Percentiles rank a stretch among this genome's conserved stretches.
Evolutionary conservation across 768 basidiomycete species (phyloP).

Genomic region (Hemileccinum rubropunctum): DNA sequence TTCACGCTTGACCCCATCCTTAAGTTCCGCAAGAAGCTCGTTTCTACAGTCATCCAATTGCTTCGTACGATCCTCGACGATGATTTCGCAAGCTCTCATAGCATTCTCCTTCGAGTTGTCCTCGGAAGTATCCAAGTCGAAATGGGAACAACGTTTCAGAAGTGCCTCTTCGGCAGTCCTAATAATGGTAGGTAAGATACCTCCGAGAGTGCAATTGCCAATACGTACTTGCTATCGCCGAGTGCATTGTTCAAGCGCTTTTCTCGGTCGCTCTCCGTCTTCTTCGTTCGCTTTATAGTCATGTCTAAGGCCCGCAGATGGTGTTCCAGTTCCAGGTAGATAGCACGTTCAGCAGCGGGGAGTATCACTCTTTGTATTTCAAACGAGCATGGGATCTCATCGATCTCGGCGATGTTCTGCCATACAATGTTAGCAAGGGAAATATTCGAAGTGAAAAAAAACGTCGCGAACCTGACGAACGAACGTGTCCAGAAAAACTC

Average conservation of each 20-base stretch:
- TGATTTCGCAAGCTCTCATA: slow-evolving; percentile 90
- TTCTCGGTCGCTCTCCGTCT: slow-evolving; percentile 76
- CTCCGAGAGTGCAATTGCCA: background rate
- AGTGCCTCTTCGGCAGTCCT: slow-evolving; percentile 91
- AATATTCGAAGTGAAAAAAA: background rate
- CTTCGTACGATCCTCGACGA: slow-evolving; percentile 74
- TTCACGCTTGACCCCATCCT: slow-evolving; percentile 65
- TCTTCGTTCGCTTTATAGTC: slow-evolving; percentile 66
- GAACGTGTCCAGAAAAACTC: slow-evolving; percentile 75
- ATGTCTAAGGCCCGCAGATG: slow-evolving; percentile 89
- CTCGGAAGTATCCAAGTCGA: slow-evolving; percentile 70
- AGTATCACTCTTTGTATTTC: slow-evolving; percentile 64
- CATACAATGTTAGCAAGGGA: slow-evolving; percentile 8
- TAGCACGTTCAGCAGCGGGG: slow-evolving; percentile 90
- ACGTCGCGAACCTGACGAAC: slow-evolving; percentile 69
- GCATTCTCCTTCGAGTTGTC: slow-evolving; percentile 62
- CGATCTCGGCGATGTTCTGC: slow-evolving; percentile 94
- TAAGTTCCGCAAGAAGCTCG: slow-evolving; percentile 66
- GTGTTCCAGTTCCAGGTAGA: slow-evolving; percentile 93
- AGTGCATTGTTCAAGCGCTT: slow-evolving; percentile 83
- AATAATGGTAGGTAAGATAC: slow-evolving; percentile 4
- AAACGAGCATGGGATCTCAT: slow-evolving; percentile 82
- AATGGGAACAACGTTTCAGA: slow-evolving; percentile 93
- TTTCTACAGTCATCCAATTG: slow-evolving; percentile 78
- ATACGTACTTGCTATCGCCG: slow-evolving; percentile 75